Conservation (phyloP, 2,329 filamentous ascomycete species). For the Curvularia hawaiiensis region DNA sequence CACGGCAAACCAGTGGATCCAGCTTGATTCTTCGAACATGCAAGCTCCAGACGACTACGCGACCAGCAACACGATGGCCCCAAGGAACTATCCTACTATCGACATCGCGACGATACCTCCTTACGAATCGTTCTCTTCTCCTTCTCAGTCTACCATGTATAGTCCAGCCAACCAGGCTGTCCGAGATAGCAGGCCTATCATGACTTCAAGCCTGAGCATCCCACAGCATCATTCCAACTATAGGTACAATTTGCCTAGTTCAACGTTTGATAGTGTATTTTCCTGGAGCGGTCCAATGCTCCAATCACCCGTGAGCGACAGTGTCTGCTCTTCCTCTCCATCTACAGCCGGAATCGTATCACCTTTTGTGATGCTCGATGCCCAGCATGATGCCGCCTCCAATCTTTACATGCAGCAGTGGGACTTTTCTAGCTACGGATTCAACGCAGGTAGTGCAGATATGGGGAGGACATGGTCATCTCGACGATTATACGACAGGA, state of each 20-base stretch:
- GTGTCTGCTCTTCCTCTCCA: background rate
- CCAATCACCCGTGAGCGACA: background rate
- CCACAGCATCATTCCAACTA: conserved; percentile 28
- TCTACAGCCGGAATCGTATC: background rate
- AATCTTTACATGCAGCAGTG: background rate
- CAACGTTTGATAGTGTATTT: conserved; percentile 31
- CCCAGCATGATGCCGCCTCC: background rate
- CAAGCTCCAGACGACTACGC: conserved; percentile 37
- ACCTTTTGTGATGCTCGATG: background rate
- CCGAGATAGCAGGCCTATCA: conserved; percentile 6
- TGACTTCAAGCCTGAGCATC: conserved; percentile 15
- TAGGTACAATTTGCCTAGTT: conserved; percentile 39
- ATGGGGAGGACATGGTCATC: background rate
- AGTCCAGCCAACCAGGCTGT: conserved; percentile 23
- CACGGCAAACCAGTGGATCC: conserved; percentile 30
- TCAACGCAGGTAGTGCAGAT: background rate
- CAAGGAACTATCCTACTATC: conserved; percentile 26
- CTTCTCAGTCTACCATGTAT: conserved; percentile 20
- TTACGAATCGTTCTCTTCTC: conserved; percentile 8
- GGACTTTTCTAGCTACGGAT: background rate
- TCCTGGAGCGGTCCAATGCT: background rate
- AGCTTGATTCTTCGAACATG: conserved; percentile 33
- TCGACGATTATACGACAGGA: background rate
- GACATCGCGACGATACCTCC: conserved; percentile 7
- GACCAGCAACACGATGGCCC: conserved; percentile 28